Evolutionary conservation across 768 basidiomycete genomes (phyloP), one percentile per base, ranked within the genome.

Genomic region (Amanita brunnescens): DNA sequence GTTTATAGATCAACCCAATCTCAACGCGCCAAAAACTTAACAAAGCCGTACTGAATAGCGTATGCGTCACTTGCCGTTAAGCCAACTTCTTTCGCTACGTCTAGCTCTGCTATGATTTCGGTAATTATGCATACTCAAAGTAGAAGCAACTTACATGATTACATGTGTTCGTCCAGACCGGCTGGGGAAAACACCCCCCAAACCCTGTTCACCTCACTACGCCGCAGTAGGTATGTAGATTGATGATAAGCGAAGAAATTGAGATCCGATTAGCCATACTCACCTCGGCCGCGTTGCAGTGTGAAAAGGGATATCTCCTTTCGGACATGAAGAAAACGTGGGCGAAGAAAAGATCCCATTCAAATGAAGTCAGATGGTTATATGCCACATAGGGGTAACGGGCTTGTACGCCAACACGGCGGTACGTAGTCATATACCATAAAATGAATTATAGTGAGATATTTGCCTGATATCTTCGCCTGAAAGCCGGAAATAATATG

Each of bases 251-350:
- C 30, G 33, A 35, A 47, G 21, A n/a, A 34, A 47, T 35, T 35
- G 34, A 47, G 45, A 35, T 47, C 45, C 18, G 23, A 47, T 29
- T 44, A 47, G 20, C 32, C 33, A 13, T n/a, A 35, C 45, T 47
- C 45, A 47, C 45, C 33, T 47, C 30, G 45, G 21, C 33, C 33
- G 32, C 33, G 45, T 16, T 47, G 45, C 45, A 12, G 18, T 13
- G 33, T 21, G 18, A 34, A 47, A 21, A 16, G 21, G 34, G 45
- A 34, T 39, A 49, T 6, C 34, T n/a, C 35, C 14, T 8, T 29
- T 39, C 37, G 47, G 47, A 49, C 12, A 49, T 49, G 47, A 49
- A 49, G 23, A 39, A 49, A 49, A 49, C 47, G 47, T 49, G 47
- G n/a, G 21, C 38, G 35, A 49, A 49, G 29, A 47, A 47, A 14